Evolutionary conservation across 1,139 yeast species (phyloP).

Genomic region (Nematodospora anomalae): DNA sequence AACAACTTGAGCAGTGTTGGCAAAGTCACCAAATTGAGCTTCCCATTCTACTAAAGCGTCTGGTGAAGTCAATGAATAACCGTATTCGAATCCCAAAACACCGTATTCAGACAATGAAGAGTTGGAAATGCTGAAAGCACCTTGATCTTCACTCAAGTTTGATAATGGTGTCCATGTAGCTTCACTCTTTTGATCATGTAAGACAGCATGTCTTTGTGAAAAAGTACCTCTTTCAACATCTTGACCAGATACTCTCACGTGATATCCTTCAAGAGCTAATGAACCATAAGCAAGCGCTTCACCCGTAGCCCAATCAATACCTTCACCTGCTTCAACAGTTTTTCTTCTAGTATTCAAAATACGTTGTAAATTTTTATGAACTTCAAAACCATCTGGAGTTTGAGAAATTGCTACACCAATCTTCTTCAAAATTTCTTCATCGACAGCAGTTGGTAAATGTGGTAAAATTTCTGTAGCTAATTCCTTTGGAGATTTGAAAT

Average conservation of each 20-base stretch:
- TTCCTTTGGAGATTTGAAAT: slow-evolving; percentile 96
- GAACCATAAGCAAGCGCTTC: slow-evolving; percentile 98
- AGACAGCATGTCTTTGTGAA: slow-evolving; percentile 98
- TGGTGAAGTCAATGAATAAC: slow-evolving; percentile 96
- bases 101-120: slow-evolving; percentile 99
- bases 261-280: slow-evolving; percentile 88
- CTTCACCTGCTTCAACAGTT: slow-evolving; percentile 84
- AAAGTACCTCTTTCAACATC: slow-evolving; percentile 99
- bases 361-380: slow-evolving; percentile 96
- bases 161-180: slow-evolving; percentile 81
- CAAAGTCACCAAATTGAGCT: slow-evolving; percentile 99
- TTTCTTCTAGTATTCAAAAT: slow-evolving; percentile 85
- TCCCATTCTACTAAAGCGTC: slow-evolving; percentile 97
- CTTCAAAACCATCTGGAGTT: slow-evolving; percentile 85
- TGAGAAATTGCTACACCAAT: slow-evolving; percentile 79
- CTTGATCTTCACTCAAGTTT: slow-evolving; percentile 77
- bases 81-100: slow-evolving; percentile 98
- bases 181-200: slow-evolving; percentile 93
- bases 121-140: slow-evolving; percentile 84
- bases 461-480: slow-evolving; percentile 94
- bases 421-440: slow-evolving; percentile 66
- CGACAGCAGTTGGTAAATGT: slow-evolving; percentile 93
- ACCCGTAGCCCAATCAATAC: slow-evolving; percentile 98
- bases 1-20: slow-evolving; percentile 98
- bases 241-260: slow-evolving; percentile 97